These are phyloP conservation scores for Fusarium domesticum DNA, from an alignment of 2,329 filamentous ascomycete species.

Conservation along the genomic window DNA sequence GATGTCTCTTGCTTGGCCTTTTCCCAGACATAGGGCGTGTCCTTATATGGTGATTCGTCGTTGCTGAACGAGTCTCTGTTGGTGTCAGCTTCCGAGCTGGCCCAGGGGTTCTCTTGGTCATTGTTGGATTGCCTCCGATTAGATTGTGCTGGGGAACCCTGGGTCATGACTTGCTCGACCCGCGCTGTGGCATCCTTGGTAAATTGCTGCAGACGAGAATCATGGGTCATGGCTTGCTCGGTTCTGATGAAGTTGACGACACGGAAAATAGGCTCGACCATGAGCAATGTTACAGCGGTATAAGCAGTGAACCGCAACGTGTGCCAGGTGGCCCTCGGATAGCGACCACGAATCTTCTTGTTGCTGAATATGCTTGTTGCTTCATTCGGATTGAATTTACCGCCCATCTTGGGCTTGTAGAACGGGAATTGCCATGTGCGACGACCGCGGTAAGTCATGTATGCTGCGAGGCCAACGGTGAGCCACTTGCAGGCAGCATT, in stretches of 20 bases:
- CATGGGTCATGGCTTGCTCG: conserved; percentile 22
- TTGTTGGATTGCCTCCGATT: conserved; percentile 4
- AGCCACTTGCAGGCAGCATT: conserved; percentile 32
- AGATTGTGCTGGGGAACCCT: not conserved
- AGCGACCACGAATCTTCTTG: conserved; percentile 25
- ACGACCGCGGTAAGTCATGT: conserved; percentile 30
- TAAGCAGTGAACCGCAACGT: conserved; percentile 28
- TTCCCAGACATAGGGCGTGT: conserved; percentile 8
- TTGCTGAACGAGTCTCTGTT: conserved; percentile 1
- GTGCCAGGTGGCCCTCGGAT: conserved; percentile 27
- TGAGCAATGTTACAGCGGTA: conserved; percentile 24
- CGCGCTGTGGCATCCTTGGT: conserved; percentile 24
- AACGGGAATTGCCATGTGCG: conserved; percentile 30
- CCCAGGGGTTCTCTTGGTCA: conserved; percentile 7
- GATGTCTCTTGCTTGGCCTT: conserved; percentile 1
- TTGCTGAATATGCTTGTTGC: conserved; percentile 27
- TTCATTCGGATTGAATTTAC: conserved; percentile 28
- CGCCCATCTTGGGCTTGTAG: conserved; percentile 27
- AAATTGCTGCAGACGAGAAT: conserved; percentile 22
- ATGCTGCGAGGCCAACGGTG: conserved; percentile 24
- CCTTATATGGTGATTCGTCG: not conserved
- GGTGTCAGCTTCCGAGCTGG: conserved; percentile 2
- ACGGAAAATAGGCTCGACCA: conserved; percentile 27
- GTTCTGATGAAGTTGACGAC: conserved; percentile 24
- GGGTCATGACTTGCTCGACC: conserved; percentile 24